These are phyloP conservation scores for Nymphaea thermarum DNA, from an alignment of 164 flowering plant species.

Conservation along the genomic window DNA sequence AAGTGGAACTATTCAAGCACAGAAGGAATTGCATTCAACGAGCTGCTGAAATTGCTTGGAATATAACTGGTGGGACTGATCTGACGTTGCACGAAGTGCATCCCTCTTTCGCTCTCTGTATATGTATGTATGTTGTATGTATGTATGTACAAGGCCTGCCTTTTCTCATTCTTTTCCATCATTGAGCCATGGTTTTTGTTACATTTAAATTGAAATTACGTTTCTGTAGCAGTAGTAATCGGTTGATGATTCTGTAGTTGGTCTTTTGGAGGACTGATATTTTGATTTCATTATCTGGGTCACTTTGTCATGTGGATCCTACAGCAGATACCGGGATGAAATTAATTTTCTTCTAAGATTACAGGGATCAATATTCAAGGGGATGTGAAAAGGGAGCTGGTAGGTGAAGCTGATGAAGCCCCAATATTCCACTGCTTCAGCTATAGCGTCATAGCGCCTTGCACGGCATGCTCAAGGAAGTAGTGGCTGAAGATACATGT, in stretches of 20 bases:
- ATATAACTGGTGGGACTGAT: conserved; percentile 87
- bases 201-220: too few relatives aligned
- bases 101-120: neutral
- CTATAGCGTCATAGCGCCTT: too few relatives aligned
- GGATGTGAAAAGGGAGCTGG: too few relatives aligned
- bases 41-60: conserved; percentile 92
- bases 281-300: neutral
- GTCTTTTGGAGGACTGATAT: neutral
- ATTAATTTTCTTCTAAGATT: too few relatives aligned
- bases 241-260: neutral
- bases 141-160: neutral
- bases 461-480: too few relatives aligned
- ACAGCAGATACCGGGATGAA: too few relatives aligned
- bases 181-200: too few relatives aligned
- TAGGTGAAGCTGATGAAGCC: too few relatives aligned
- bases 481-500: too few relatives aligned
- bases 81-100: conserved; percentile 66
- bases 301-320: neutral
- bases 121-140: neutral
- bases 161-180: neutral
- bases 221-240: too few relatives aligned
- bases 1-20: conserved; percentile 77
- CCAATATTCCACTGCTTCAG: too few relatives aligned
- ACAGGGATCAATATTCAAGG: too few relatives aligned
- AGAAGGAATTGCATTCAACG: conserved; percentile 82